phyloP scores from a whole-genome alignment of 1,284 basidiomycete genomes.

The Apiotrichum laibachii region DNA sequence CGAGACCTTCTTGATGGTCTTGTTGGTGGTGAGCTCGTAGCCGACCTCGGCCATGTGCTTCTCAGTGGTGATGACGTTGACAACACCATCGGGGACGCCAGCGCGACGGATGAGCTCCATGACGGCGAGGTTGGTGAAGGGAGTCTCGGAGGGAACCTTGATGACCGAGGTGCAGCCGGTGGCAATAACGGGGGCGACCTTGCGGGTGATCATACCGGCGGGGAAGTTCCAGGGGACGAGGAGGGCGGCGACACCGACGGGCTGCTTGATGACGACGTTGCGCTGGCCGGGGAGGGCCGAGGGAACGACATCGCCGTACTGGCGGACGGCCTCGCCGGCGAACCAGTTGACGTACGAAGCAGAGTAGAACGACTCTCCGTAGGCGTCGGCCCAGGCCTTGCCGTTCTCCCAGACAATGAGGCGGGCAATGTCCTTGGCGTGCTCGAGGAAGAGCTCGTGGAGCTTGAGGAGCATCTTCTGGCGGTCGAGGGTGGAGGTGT shows the following conservation, averaged over 20 bases:
- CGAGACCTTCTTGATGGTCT: slow-evolving; percentile 65
- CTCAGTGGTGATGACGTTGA: slow-evolving; percentile 78
- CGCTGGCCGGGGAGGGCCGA: slow-evolving; percentile 68
- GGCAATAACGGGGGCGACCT: slow-evolving; percentile 65
- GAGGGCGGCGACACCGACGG: slow-evolving; percentile 62
- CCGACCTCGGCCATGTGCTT: slow-evolving; percentile 44
- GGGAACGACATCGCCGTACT: slow-evolving; percentile 73
- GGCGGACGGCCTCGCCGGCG: slow-evolving; percentile 83
- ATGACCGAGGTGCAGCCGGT: slow-evolving; percentile 95
- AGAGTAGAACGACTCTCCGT: slow-evolving; percentile 75
- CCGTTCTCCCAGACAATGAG: slow-evolving; percentile 71
- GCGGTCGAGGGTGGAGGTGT: slow-evolving; percentile 58
- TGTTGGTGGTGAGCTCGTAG: slow-evolving; percentile 48
- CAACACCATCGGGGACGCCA: slow-evolving; percentile 88
- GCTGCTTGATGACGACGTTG: slow-evolving; percentile 92
- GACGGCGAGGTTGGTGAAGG: slow-evolving; percentile 81
- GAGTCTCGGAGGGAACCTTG: slow-evolving; percentile 94
- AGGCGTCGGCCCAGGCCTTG: slow-evolving; percentile 76
- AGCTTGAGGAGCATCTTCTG: slow-evolving; percentile 35
- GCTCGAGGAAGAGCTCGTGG: slow-evolving; percentile 33
- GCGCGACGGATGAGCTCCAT: slow-evolving; percentile 72
- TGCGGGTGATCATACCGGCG: slow-evolving; percentile 61
- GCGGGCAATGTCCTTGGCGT: slow-evolving; percentile 43
- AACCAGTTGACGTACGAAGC: slow-evolving; percentile 79
- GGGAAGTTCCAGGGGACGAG: slow-evolving; percentile 74